These are phyloP conservation scores for Aspergillus sp. DNA, from an alignment of 2,329 filamentous ascomycete genomes.

Conservation along the genomic window DNA sequence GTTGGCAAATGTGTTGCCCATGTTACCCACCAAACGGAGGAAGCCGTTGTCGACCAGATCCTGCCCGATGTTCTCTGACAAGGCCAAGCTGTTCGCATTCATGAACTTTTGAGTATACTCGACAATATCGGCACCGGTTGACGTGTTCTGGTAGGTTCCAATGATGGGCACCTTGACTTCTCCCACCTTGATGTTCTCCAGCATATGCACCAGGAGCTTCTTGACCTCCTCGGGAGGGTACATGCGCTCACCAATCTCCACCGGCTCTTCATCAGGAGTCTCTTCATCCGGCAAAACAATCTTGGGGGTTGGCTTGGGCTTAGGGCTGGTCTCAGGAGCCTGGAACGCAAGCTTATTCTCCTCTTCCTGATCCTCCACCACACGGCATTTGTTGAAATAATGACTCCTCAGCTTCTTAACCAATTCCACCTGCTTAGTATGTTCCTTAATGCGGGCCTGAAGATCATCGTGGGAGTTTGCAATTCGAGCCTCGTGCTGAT, in stretches of 20 bases:
- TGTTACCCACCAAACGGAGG: constrained; percentile 84
- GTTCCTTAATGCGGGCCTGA: constrained; percentile 82
- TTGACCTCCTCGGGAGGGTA: constrained; percentile 85
- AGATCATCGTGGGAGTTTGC: constrained; percentile 94
- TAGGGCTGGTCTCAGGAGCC: constrained; percentile 68
- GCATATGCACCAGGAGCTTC: constrained; percentile 80
- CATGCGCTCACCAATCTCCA: constrained; percentile 85
- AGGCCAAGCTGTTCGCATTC: constrained; percentile 76
- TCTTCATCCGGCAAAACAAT: constrained; percentile 80
- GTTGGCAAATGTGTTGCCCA: constrained; percentile 93
- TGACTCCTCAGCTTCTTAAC: constrained; percentile 91
- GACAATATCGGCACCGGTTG: constrained; percentile 85
- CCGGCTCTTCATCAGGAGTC: constrained; percentile 68
- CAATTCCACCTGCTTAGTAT: constrained; percentile 83
- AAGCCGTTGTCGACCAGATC: constrained; percentile 80
- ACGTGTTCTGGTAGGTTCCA: constrained; percentile 90
- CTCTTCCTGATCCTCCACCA: constrained; percentile 94
- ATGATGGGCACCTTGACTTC: constrained; percentile 95
- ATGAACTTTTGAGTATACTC: constrained; percentile 91
- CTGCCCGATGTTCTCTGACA: constrained; percentile 91
- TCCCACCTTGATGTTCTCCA: constrained; percentile 78
- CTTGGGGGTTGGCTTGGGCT: constrained; percentile 55
- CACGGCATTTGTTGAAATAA: constrained; percentile 98
- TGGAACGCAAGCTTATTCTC: constrained; percentile 98
- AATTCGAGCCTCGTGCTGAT: constrained; percentile 84